Conservation (phyloP, 139 green algal species). For the Chloropicon primus region DNA sequence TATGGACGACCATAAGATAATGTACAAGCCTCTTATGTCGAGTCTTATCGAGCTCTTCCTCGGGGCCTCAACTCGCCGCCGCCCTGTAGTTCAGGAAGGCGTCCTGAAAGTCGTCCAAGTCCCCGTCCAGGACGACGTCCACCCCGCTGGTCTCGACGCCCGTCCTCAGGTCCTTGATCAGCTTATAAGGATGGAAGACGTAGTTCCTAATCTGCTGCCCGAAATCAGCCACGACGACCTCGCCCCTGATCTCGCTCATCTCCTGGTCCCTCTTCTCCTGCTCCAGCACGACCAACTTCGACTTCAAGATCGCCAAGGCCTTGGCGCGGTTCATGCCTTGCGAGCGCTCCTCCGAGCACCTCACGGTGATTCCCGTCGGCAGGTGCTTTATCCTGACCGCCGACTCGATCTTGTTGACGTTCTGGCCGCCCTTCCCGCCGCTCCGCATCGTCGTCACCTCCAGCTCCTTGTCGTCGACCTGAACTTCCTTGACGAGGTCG, state of each 20-base stretch:
- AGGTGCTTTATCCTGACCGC: conserved; percentile 79
- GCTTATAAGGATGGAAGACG: conserved; percentile 91
- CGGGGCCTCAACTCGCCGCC: too few relatives aligned
- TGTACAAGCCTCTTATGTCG: too few relatives aligned
- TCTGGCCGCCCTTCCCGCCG: conserved; percentile 51
- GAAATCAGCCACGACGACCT: conserved; percentile 86
- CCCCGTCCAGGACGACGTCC: conserved; percentile 59
- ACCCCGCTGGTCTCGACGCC: conserved; percentile 50
- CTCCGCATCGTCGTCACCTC: conserved; percentile 67
- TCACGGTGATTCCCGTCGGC: conserved; percentile 71
- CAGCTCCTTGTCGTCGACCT: conserved; percentile 69
- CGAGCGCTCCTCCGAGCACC: conserved; percentile 59
- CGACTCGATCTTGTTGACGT: conserved; percentile 98
- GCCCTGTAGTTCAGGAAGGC: conserved; percentile 15
- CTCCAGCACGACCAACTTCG: conserved; percentile 67
- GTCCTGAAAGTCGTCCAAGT: conserved; percentile 20
- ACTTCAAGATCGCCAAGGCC: conserved; percentile 44
- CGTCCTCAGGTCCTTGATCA: conserved; percentile 84
- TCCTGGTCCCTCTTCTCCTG: conserved; percentile 61
- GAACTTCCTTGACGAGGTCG: conserved; percentile 7
- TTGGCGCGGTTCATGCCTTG: conserved; percentile 54
- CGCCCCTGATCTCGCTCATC: conserved; percentile 73
- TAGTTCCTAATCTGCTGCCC: conserved; percentile 97
- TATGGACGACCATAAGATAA: too few relatives aligned
- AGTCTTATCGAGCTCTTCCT: too few relatives aligned